Evolutionary conservation across 805 yeast genomes (phyloP), one percentile per base, ranked within the genome.

Genomic region (Candida sphagnicola): DNA sequence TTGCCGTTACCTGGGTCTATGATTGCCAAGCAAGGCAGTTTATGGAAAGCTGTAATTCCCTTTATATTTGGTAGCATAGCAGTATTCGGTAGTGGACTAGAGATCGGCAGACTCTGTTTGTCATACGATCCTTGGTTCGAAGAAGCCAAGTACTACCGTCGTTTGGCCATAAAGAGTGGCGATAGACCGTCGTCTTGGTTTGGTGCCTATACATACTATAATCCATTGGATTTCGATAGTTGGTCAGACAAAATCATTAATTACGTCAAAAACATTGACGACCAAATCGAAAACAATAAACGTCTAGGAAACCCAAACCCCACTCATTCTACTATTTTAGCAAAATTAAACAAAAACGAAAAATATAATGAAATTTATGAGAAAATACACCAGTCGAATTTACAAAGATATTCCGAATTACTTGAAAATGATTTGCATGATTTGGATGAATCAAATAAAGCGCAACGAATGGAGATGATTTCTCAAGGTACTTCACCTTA

Each of bases 51-150:
- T 4, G 25, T 36, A 23, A 6, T 43, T 3, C 45, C 48, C 11
- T 33, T 26, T 1, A 26, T 63, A 0, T 47, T 62, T 1, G 86
- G 86, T 5, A 44, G 75, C 0, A 60, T 66, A 14, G 47, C 77
- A 12, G 51, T 79, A n/a, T 72, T 75, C 44, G 72, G 74, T 38
- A 66, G 84, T 2, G 74, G 79, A 2, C 52, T 82, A 25, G 91
- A 83, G 49, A 47, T 70, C 5, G 64, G 76, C 12, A 63, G 90
- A 38, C 47, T 80, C 28, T 49, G 67, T 6, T 44, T 62, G 10
- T 65, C 71, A 1, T 54, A 57, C 35, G 90, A 83, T 51, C 90
- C 90, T 8, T 83, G 90, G 90, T 68, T 59, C 18, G 86, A 78
- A 23, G 88, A 83, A 50, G 85, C 88, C 2, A 67, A 57, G 33